Percentiles rank a stretch among this genome's conserved stretches.
Evolutionary conservation across 768 basidiomycete species (phyloP).

Genomic region (Tylopilus subfusipes): DNA sequence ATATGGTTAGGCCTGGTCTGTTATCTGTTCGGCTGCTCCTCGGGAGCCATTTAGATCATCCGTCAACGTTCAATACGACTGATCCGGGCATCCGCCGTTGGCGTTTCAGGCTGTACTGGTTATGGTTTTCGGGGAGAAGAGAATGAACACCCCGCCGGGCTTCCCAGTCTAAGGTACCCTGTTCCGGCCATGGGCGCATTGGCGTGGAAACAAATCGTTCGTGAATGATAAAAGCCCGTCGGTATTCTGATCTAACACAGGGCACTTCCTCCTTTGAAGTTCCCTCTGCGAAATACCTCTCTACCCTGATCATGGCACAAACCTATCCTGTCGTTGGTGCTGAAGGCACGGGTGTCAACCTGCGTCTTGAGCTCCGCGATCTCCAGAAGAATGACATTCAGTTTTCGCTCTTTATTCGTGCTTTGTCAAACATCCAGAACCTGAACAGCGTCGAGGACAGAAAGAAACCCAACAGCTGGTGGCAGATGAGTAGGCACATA

Average conservation of each 20-base stretch:
- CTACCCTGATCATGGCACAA: slow-evolving; percentile 8
- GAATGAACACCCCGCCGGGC: neutral
- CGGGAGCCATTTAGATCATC: neutral
- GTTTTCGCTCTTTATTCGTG: slow-evolving; percentile 20
- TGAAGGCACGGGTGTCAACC: slow-evolving; percentile 1
- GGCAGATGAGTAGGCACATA: slow-evolving; percentile 13
- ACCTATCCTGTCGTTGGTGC: slow-evolving; percentile 9
- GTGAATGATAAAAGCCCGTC: slow-evolving; percentile 2
- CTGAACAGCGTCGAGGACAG: slow-evolving; percentile 5
- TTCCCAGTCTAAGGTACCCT: neutral
- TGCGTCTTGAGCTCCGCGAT: slow-evolving; percentile 16
- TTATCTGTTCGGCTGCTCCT: neutral
- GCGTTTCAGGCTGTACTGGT: neutral
- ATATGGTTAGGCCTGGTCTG: neutral
- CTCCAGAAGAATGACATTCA: slow-evolving; percentile 9
- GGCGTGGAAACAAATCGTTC: neutral
- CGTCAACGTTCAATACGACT: neutral
- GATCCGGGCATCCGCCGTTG: neutral
- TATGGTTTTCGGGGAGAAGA: neutral
- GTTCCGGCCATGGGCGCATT: neutral
- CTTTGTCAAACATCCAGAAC: slow-evolving; percentile 1
- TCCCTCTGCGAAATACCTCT: neutral
- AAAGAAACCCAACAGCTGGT: slow-evolving; percentile 17
- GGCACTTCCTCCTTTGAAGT: neutral
- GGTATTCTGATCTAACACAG: neutral